Evolutionary conservation across 805 yeast genomes (phyloP), one percentile per base, ranked within the genome.

Genomic region (Groenewaldozyma tartarivorans): DNA sequence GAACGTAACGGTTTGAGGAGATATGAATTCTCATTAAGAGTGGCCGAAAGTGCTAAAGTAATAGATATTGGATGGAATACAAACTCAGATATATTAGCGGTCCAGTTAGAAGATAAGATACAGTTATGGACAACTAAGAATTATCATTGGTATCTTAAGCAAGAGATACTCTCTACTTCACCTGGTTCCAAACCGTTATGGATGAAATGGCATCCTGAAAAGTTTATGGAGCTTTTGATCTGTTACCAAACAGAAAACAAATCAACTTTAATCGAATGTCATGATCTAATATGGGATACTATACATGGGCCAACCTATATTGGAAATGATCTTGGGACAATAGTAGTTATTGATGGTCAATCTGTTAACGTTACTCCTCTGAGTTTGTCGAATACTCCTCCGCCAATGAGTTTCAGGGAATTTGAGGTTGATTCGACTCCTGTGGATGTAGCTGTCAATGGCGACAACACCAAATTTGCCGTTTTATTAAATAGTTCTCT

Each of bases 121-220:
- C 94, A 82, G 56, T 61, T 92, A 19, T 92, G 96, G 96, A 79
- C 94, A 1, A 69, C 83, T 3, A 87, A 84, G 56, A 92, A 92
- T 60, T 92, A 88, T 61, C 94, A 88, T 56, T 92, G 98, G 98
- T 87, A 83, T 60, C 68, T 88, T 51, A 92, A 92, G 55, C 94
- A 83, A 59, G 94, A 82, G 53, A 61, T 88, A 2, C 38, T 46
- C n/a, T 51, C 52, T 48, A n/a, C n/a, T n/a, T n/a, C n/a, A n/a
- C 55, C 67, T 26, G 48, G 51, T 5, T 21, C 77, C 70, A 52
- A 64, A 74, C 38, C 74, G 13, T 11, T 33, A 13, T 46, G 49
- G 46, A 48, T 54, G n/a, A 29, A 71, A 54, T 92, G 95, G 78
- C 96, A 90, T 56, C 90, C 94, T 1, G 97, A 88, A 56, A 82